Percentiles rank a stretch among this genome's conserved stretches.
Evolutionary conservation across 2,329 filamentous ascomycete genomes (phyloP).

Genomic region (Cladosporium sp.): DNA sequence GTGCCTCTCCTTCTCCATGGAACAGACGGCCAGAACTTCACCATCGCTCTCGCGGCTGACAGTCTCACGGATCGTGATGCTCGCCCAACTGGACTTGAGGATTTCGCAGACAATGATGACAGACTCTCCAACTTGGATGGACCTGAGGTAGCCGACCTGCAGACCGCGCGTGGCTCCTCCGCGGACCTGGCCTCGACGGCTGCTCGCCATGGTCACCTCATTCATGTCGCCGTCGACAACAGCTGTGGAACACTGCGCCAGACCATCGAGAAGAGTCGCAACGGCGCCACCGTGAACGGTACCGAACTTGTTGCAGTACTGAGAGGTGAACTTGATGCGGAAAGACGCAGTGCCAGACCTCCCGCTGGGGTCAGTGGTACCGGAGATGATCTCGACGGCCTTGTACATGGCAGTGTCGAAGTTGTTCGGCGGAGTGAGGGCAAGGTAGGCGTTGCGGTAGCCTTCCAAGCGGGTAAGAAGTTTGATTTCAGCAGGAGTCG

Average conservation of each 20-base stretch:
- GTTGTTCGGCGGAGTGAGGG: slow-evolving; percentile 13
- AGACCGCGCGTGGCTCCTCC: background rate
- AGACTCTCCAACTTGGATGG: slow-evolving; percentile 1
- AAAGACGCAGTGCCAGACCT: slow-evolving; percentile 13
- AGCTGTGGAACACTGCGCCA: slow-evolving; percentile 15
- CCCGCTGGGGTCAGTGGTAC: background rate
- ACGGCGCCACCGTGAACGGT: slow-evolving; percentile 19
- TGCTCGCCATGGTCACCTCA: background rate
- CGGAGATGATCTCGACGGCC: slow-evolving; percentile 16
- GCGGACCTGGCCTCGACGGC: background rate
- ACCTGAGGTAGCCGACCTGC: background rate
- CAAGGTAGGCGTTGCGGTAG: slow-evolving; percentile 15
- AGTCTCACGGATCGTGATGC: background rate
- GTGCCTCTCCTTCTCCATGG: slow-evolving; percentile 4
- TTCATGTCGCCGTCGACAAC: slow-evolving; percentile 10
- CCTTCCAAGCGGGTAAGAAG: slow-evolving; percentile 14
- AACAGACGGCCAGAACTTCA: background rate
- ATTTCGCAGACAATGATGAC: slow-evolving; percentile 8
- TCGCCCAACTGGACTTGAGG: background rate
- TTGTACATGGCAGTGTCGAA: slow-evolving; percentile 19
- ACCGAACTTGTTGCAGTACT: slow-evolving; percentile 17
- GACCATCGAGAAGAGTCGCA: slow-evolving; percentile 18
- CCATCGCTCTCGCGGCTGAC: background rate
- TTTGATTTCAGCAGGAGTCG: background rate
- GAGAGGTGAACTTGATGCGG: slow-evolving; percentile 13